Evolutionary conservation across 2,329 filamentous ascomycete genomes (phyloP), one percentile per base, ranked within the genome.

Genomic region (Xylaria sp.): DNA sequence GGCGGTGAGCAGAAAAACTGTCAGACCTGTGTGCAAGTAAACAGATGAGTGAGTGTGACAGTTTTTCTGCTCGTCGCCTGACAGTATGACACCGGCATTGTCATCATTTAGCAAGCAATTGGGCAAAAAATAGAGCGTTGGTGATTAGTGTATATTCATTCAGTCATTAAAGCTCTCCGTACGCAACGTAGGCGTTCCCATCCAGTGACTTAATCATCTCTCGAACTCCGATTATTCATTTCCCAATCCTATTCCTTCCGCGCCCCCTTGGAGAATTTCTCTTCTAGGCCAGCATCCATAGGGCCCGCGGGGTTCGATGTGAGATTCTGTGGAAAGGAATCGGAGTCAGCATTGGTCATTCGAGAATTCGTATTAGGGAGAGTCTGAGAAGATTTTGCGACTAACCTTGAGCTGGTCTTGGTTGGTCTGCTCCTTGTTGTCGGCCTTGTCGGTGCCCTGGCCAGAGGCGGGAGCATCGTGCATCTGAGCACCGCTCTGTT

Each of bases 241-340:
- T 31, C n/a, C 23, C 17, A 3, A 7, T 14, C n/a, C 19, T 58
- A 45, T 52, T 52, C 11, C 63, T 56, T 69, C 17, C 28, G 17
- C 5, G 19, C 21, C 9, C 57, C 59, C 79, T 90, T 90, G 58
- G 79, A 78, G 55, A 88, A 89, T 75, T 88, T 90, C 47, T 84
- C 81, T 71, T 86, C 79, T 1, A 87, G 76, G 14, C 81, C 79
- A 55, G 90, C 84, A 38, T 89, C 89, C 52, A 92, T 78, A 1
- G 83, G 77, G 3, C 86, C 86, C 70, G 83, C 83, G 12, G 90
- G 90, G 82, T 93, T 93, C 4, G 86, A 89, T 11, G 78, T 68
- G 38, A 91, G 79, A 59, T 78, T 79, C 81, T 86, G 64, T 38
- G 40, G 21, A 70, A 51, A 12, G 40, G 33, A n/a, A 52, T 14